Conservation (phyloP, 2,329 filamentous ascomycete genomes). For the Penicillium sp. region DNA sequence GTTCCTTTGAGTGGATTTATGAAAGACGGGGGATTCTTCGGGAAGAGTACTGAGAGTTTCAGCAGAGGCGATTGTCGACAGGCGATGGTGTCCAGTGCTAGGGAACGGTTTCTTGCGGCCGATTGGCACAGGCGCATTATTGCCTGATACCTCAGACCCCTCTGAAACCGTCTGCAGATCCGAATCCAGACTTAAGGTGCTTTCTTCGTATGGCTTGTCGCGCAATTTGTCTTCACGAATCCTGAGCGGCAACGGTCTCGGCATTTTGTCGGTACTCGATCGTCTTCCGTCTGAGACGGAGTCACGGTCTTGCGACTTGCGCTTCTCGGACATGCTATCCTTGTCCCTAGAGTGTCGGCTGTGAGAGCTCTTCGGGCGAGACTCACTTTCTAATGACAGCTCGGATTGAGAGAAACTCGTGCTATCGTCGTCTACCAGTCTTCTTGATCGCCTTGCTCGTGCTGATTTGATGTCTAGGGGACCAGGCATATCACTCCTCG, state of each 20-base stretch:
- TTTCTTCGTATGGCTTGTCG: slow-evolving; percentile 22
- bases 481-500: slow-evolving; percentile 37
- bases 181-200: slow-evolving; percentile 25
- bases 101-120: slow-evolving; percentile 47
- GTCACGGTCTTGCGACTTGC: slow-evolving; percentile 10
- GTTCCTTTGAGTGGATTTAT: neutral
- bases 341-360: slow-evolving; percentile 22
- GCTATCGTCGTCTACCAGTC: slow-evolving; percentile 23
- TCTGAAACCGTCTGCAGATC: slow-evolving; percentile 33
- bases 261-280: slow-evolving; percentile 20
- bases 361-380: slow-evolving; percentile 23
- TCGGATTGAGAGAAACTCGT: slow-evolving; percentile 18
- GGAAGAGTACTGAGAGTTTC: slow-evolving; percentile 46
- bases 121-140: slow-evolving; percentile 39
- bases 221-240: slow-evolving; percentile 13
- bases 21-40: slow-evolving; percentile 16
- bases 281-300: slow-evolving; percentile 14
- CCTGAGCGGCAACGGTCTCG: slow-evolving; percentile 10
- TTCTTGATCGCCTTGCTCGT: slow-evolving; percentile 29
- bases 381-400: slow-evolving; percentile 25
- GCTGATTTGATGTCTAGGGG: slow-evolving; percentile 41
- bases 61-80: slow-evolving; percentile 57
- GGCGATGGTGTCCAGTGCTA: slow-evolving; percentile 49
- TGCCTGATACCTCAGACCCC: slow-evolving; percentile 35
- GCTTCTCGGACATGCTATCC: slow-evolving; percentile 13